Percentiles rank a stretch among this genome's conserved stretches.
phyloP scores from a whole-genome alignment of 2,329 filamentous ascomycete species.

The Daldinia sp. region DNA sequence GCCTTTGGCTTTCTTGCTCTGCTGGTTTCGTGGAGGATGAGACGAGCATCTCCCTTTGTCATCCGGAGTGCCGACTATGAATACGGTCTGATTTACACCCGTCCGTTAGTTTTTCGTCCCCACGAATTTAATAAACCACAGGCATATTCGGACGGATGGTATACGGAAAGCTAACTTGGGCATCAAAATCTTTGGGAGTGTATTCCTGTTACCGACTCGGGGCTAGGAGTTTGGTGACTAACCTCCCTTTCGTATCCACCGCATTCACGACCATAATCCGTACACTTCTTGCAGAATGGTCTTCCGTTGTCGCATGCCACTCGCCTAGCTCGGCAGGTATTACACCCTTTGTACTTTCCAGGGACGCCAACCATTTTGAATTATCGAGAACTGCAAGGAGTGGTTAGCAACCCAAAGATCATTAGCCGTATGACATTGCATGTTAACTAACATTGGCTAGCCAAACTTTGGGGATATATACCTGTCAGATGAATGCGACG shows the following conservation, averaged over 20 bases:
- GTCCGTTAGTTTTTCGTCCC: constrained; percentile 14
- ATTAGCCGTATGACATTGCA: constrained; percentile 15
- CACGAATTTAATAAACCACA: background rate
- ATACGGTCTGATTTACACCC: constrained; percentile 56
- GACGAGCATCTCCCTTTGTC: constrained; percentile 68
- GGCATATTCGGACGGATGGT: background rate
- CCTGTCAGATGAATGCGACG: constrained; percentile 32
- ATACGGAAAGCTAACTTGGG: constrained; percentile 19
- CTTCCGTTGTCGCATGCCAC: constrained; percentile 69
- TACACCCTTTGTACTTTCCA: constrained; percentile 74
- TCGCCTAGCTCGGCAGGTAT: constrained; percentile 65
- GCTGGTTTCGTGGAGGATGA: constrained; percentile 64
- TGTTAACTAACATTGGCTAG: constrained; percentile 10
- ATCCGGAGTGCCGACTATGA: constrained; percentile 70
- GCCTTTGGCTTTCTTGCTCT: constrained; percentile 52
- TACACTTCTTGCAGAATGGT: constrained; percentile 71
- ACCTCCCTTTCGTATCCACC: constrained; percentile 72
- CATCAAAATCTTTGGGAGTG: constrained; percentile 9
- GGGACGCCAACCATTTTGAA: constrained; percentile 70
- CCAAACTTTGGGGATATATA: constrained; percentile 16
- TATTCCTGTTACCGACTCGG: constrained; percentile 18
- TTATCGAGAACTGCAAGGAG: constrained; percentile 19
- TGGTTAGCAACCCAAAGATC: constrained; percentile 18
- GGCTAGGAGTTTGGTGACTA: constrained; percentile 22
- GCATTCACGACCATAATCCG: constrained; percentile 67